phyloP scores from a whole-genome alignment of 441 rosid genomes.

The Croton laevigatus region DNA sequence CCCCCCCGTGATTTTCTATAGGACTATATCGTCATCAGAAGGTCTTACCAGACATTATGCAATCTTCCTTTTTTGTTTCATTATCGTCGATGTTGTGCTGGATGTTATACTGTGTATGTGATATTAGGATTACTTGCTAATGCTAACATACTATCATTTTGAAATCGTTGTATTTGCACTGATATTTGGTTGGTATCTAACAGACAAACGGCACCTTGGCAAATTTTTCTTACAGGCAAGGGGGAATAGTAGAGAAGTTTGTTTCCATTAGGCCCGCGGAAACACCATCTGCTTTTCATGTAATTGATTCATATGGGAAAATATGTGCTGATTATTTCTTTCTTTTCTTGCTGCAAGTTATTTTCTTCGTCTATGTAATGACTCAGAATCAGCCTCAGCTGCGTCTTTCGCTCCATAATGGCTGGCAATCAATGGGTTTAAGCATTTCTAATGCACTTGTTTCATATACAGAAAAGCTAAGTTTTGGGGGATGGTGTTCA shows the following conservation, averaged over 20 bases:
- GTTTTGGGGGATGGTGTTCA: neutral
- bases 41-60: neutral
- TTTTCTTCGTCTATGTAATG: neutral
- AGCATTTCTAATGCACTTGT: constrained; percentile 7
- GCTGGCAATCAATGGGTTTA: neutral
- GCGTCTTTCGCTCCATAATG: neutral
- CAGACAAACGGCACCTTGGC: constrained; percentile 37
- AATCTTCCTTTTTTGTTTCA: constrained; percentile 12
- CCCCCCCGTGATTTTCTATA: constrained; percentile 10
- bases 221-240: constrained; percentile 17
- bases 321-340: constrained; percentile 6
- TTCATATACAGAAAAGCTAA: neutral
- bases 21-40: constrained; percentile 10
- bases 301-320: constrained; percentile 15
- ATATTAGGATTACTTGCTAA: constrained; percentile 11
- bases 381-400: neutral
- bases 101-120: constrained; percentile 25
- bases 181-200: constrained; percentile 30
- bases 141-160: neutral
- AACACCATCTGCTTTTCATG: constrained; percentile 22
- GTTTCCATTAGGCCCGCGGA: constrained; percentile 5
- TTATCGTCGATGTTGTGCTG: constrained; percentile 20
- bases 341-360: constrained; percentile 2
- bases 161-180: constrained; percentile 18
- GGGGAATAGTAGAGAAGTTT: constrained; percentile 14